A percentile compares a stretch with the other conserved stretches of the same genome.
These are phyloP conservation scores for Chlamydomonas sp. DNA, from an alignment of 139 green algal species.

Conservation along the genomic window DNA sequence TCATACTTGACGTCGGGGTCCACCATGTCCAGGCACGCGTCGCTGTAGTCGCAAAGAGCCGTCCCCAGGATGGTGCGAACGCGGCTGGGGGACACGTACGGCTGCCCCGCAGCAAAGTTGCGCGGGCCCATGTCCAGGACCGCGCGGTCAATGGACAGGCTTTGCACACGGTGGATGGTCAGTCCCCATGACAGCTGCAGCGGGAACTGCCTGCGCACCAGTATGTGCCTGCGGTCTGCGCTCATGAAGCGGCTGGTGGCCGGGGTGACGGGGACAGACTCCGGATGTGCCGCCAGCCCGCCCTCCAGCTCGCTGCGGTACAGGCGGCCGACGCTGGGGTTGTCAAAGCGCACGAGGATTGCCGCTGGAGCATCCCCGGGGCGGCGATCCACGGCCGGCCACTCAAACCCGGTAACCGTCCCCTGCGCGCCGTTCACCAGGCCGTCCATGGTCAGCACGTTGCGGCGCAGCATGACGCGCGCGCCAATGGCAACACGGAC, in stretches of 20 bases:
- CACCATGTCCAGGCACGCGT: neutral
- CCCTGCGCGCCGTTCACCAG: constrained; percentile 14
- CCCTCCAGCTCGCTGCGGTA: neutral
- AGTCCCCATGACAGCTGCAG: constrained; percentile 38
- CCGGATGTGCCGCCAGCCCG: neutral
- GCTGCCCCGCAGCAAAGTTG: constrained; percentile 72
- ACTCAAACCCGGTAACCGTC: neutral
- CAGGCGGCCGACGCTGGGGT: neutral
- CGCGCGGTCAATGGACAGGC: constrained; percentile 34
- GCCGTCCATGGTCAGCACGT: neutral
- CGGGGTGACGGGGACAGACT: constrained; percentile 3
- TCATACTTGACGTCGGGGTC: neutral
- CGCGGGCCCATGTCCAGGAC: constrained; percentile 39
- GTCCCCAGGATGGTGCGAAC: neutral
- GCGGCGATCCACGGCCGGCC: neutral
- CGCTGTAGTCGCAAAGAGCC: neutral
- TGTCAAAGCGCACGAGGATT: neutral
- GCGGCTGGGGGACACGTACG: constrained; percentile 73
- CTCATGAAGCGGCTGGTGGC: neutral
- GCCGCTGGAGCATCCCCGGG: neutral
- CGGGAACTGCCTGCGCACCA: constrained; percentile 9
- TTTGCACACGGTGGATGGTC: constrained; percentile 45
- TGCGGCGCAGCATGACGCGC: constrained; percentile 17
- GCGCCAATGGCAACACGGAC: neutral
- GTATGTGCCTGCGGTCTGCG: neutral